A percentile compares a stretch with the other conserved stretches of the same genome.
Evolutionary conservation across 78 protist species (phyloP).

Genomic region (Creolimax fragrantissima): DNA sequence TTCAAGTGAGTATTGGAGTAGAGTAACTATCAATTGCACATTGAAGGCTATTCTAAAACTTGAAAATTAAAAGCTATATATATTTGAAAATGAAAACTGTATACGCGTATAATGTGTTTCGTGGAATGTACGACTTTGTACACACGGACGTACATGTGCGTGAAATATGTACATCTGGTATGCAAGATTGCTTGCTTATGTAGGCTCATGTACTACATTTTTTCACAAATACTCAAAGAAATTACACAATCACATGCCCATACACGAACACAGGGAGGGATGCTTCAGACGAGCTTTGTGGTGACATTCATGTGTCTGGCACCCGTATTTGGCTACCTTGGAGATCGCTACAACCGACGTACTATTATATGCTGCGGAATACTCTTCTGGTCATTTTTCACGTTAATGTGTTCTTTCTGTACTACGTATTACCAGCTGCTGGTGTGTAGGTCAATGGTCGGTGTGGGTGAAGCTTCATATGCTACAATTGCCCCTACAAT

Average conservation of each 20-base stretch:
- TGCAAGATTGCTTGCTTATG: background rate
- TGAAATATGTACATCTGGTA: background rate
- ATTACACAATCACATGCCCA: background rate
- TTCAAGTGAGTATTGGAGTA: too few relatives aligned
- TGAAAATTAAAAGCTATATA: too few relatives aligned
- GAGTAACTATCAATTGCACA: too few relatives aligned
- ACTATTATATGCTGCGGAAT: background rate
- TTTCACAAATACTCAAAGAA: background rate
- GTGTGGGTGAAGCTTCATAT: constrained; percentile 32
- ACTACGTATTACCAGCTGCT: background rate
- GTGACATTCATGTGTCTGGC: background rate
- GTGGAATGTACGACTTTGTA: too few relatives aligned
- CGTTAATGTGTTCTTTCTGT: constrained; percentile 1
- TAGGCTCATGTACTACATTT: background rate
- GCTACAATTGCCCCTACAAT: constrained; percentile 25
- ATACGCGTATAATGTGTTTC: too few relatives aligned
- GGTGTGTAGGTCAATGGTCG: constrained; percentile 7
- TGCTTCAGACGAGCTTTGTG: background rate
- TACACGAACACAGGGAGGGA: background rate
- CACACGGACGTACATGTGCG: too few relatives aligned
- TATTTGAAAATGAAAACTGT: too few relatives aligned
- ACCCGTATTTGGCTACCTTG: background rate
- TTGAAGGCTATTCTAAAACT: too few relatives aligned
- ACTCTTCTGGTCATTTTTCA: background rate
- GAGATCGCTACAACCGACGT: background rate